Evolutionary conservation across 139 green algal genomes (phyloP).

Genomic region (Tetradesmus lagerheimii): DNA sequence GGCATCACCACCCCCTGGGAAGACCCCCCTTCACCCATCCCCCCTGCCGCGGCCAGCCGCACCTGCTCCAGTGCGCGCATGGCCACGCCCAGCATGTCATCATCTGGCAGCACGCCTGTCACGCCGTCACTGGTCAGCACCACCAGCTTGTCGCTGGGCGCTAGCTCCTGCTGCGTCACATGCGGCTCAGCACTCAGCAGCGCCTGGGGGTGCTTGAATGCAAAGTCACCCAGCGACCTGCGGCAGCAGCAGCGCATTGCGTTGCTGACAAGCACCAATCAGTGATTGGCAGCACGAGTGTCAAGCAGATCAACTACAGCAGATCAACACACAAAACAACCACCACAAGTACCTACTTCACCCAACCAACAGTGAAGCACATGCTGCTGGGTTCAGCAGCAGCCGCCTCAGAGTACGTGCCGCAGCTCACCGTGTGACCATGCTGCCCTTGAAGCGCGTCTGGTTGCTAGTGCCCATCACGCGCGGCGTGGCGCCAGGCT

Average conservation of each 20-base stretch:
- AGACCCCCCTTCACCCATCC: background rate
- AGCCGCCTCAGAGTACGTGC: background rate
- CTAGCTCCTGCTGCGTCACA: background rate
- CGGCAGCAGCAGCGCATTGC: background rate
- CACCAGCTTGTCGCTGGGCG: conserved; percentile 28
- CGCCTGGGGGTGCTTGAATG: conserved; percentile 49
- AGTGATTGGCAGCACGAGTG: background rate
- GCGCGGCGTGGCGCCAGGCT: conserved; percentile 12
- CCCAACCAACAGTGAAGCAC: background rate
- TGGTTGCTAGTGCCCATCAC: conserved; percentile 43
- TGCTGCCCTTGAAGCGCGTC: conserved; percentile 41
- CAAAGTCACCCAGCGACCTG: conserved; percentile 52
- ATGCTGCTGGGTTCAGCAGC: background rate
- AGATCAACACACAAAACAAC: background rate
- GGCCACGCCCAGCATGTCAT: conserved; percentile 27
- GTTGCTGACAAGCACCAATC: too few species aligned
- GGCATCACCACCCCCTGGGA: too few species aligned
- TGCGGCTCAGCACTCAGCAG: conserved; percentile 34
- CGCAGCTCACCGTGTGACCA: conserved; percentile 42
- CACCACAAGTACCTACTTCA: background rate
- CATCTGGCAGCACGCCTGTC: conserved; percentile 46
- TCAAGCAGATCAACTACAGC: background rate
- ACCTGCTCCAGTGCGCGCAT: conserved; percentile 35
- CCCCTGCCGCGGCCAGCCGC: background rate
- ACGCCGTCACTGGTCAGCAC: conserved; percentile 47